Conservation (phyloP, 1,139 yeast genomes). For the Zygosaccharomyces pseudobailii region DNA sequence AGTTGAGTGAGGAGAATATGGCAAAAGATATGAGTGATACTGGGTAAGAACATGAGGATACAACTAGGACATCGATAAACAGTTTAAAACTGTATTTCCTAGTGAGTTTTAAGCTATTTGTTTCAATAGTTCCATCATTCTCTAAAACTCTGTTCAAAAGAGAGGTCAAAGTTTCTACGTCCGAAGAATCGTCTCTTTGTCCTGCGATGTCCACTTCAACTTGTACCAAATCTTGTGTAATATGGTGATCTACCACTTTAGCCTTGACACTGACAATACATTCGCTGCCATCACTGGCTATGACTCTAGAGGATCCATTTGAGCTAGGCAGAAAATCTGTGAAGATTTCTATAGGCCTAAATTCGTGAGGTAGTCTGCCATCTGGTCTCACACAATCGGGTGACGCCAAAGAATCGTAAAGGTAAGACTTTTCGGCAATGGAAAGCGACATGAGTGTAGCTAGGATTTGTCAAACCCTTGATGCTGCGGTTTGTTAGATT, state of each 20-base stretch:
- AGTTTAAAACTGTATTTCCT: slow-evolving; percentile 70
- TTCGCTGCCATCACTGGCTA: slow-evolving; percentile 85
- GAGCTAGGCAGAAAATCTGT: slow-evolving; percentile 79
- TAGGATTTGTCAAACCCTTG: background rate
- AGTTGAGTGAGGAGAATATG: slow-evolving; percentile 70
- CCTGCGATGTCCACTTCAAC: slow-evolving; percentile 77
- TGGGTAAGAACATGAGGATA: slow-evolving; percentile 68
- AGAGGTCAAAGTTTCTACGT: slow-evolving; percentile 55
- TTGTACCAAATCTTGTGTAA: slow-evolving; percentile 46
- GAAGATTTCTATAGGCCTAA: slow-evolving; percentile 79
- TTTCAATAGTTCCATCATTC: slow-evolving; percentile 29
- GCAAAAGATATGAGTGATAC: slow-evolving; percentile 74
- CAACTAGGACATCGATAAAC: slow-evolving; percentile 70
- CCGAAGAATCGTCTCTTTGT: slow-evolving; percentile 62
- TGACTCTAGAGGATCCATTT: slow-evolving; percentile 85
- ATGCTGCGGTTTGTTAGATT: too few species aligned
- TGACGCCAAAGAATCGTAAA: slow-evolving; percentile 64
- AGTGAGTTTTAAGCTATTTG: slow-evolving; percentile 56
- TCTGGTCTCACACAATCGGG: slow-evolving; percentile 75
- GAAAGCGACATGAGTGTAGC: slow-evolving; percentile 54
- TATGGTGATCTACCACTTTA: slow-evolving; percentile 60
- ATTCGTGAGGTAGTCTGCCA: slow-evolving; percentile 66
- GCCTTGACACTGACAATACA: slow-evolving; percentile 87
- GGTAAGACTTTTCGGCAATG: slow-evolving; percentile 78
- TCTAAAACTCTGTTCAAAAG: slow-evolving; percentile 39